Conservation (phyloP, 306 rosid species). For the Luffa aegyptiaca region DNA sequence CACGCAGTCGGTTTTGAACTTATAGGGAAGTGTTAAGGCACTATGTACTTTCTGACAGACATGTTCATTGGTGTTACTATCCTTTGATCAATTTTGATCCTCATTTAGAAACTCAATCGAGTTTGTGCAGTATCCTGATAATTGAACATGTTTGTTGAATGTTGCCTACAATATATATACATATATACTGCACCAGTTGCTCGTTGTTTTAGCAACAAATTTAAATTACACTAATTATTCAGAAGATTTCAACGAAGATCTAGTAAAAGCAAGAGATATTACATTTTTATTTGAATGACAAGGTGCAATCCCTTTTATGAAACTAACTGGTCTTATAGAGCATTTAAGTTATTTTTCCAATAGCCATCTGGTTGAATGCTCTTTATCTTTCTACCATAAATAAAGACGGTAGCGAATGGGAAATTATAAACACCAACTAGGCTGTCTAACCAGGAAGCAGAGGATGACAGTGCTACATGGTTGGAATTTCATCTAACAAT, state of each 20-base stretch:
- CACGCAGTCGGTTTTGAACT: neutral
- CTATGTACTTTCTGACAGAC: neutral
- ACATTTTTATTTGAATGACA: neutral
- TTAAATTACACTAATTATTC: neutral
- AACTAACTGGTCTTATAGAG: neutral
- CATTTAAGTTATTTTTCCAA: neutral
- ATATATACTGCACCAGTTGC: neutral
- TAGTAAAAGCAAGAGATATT: neutral
- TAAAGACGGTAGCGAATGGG: neutral
- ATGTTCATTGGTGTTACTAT: neutral
- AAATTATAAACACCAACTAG: neutral
- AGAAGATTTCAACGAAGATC: neutral
- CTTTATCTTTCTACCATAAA: neutral
- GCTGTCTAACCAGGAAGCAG: neutral
- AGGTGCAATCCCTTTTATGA: neutral
- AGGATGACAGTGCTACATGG: neutral
- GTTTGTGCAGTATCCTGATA: neutral
- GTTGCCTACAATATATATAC: neutral
- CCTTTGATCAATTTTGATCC: neutral
- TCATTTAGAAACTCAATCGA: neutral
- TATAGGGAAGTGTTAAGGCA: neutral
- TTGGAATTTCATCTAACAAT: neutral
- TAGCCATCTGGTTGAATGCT: neutral
- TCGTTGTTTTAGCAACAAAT: neutral
- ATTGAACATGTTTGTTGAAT: neutral